Percentiles rank a stretch among this genome's conserved stretches.
phyloP scores from a whole-genome alignment of 345 rosid genomes.

The Eucalyptus rudis region DNA sequence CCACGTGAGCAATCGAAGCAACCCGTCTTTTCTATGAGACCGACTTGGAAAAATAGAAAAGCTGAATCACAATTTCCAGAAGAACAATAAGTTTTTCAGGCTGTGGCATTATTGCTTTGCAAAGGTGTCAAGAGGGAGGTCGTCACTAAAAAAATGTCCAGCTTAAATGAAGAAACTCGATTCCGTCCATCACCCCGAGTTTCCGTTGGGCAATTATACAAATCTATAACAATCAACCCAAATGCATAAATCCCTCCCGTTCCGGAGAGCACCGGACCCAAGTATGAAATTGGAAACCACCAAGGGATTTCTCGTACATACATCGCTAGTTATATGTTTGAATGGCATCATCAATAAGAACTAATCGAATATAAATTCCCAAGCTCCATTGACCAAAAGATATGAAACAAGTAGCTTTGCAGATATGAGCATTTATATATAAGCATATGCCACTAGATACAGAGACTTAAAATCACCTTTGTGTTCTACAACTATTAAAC shows the following conservation, averaged over 20 bases:
- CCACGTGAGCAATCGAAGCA: neutral
- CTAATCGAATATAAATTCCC: neutral
- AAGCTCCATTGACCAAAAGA: neutral
- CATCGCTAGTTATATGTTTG: neutral
- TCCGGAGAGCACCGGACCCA: neutral
- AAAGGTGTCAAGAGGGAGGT: neutral
- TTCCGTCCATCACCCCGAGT: neutral
- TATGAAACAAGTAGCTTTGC: neutral
- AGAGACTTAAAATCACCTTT: neutral
- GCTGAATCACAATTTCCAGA: neutral
- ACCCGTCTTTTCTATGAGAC: neutral
- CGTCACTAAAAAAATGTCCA: neutral
- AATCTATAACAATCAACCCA: neutral
- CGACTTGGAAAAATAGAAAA: neutral
- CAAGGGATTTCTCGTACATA: neutral
- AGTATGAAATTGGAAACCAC: neutral
- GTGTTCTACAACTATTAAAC: neutral
- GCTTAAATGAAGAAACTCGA: neutral
- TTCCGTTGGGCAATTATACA: neutral
- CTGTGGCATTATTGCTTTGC: neutral
- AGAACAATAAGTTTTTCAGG: neutral
- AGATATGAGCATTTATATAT: neutral
- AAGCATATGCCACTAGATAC: neutral
- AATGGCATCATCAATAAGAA: neutral
- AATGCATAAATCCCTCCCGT: neutral